phyloP scores from a whole-genome alignment of 1,284 basidiomycete genomes.

The Ustilago xerochloae region DNA sequence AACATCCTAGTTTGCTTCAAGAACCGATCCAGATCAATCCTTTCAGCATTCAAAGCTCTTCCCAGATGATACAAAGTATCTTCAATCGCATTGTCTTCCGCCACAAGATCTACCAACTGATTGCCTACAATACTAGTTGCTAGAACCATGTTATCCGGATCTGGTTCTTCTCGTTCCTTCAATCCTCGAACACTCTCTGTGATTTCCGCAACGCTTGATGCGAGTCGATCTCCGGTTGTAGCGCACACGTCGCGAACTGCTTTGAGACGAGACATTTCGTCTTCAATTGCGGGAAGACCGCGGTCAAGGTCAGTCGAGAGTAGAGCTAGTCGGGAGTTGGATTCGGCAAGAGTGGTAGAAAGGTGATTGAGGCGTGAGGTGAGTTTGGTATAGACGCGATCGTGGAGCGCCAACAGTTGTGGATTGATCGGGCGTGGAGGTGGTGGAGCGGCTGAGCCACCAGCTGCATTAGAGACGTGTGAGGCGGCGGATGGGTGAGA shows the following conservation, averaged over 20 bases:
- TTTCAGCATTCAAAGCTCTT: constrained; percentile 87
- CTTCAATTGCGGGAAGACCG: constrained; percentile 89
- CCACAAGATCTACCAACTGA: constrained; percentile 85
- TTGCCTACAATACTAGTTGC: constrained; percentile 64
- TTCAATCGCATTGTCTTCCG: constrained; percentile 98
- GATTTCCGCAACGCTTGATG: constrained; percentile 75
- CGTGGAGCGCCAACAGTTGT: constrained; percentile 85
- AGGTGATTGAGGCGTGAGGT: constrained; percentile 77
- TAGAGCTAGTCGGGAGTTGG: constrained; percentile 80
- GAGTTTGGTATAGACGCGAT: constrained; percentile 81
- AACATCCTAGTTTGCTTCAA: constrained; percentile 65
- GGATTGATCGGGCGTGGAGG: constrained; percentile 82
- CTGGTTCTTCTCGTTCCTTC: constrained; percentile 37
- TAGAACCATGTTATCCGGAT: constrained; percentile 55
- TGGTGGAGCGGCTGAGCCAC: constrained; percentile 71
- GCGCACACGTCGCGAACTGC: constrained; percentile 93
- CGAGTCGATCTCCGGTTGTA: constrained; percentile 78
- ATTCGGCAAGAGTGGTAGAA: constrained; percentile 75
- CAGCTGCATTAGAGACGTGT: too few relatives aligned
- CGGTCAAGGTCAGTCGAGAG: constrained; percentile 84
- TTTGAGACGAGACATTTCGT: constrained; percentile 93
- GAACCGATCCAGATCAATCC: constrained; percentile 60
- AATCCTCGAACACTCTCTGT: constrained; percentile 77
- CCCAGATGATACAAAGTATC: constrained; percentile 98
- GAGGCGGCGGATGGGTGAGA: neutral